These are phyloP conservation scores for Alternaria sp. DNA, from an alignment of 2,329 filamentous ascomycete species.

Conservation along the genomic window DNA sequence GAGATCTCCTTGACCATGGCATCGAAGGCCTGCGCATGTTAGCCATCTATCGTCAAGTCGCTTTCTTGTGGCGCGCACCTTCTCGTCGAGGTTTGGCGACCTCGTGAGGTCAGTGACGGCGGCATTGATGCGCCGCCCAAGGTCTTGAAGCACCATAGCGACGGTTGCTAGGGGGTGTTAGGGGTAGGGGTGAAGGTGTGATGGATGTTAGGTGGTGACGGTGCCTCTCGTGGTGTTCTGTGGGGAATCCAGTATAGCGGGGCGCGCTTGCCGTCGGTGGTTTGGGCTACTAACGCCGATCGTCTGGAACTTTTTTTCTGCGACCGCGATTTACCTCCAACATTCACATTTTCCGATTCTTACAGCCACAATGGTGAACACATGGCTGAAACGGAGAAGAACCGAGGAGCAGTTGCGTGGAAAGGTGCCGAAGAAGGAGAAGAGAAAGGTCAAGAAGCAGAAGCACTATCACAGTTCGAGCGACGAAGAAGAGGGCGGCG, in stretches of 20 bases:
- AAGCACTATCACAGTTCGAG: conserved; percentile 70
- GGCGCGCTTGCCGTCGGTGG: conserved; percentile 45
- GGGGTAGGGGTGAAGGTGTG: conserved; percentile 8
- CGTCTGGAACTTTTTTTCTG: conserved; percentile 36
- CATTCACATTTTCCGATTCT: conserved; percentile 15
- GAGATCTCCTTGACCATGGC: conserved; percentile 98
- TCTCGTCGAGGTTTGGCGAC: conserved; percentile 93
- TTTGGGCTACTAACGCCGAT: conserved; percentile 34
- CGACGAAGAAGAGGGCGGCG: conserved; percentile 61
- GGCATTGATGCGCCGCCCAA: conserved; percentile 97
- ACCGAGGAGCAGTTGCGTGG: conserved; percentile 66
- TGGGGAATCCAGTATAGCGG: conserved; percentile 28
- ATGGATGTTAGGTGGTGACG: conserved; percentile 18
- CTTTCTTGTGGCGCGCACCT: conserved; percentile 62
- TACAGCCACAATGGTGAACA: conserved; percentile 49
- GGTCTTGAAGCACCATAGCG: conserved; percentile 95
- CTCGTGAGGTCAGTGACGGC: conserved; percentile 93
- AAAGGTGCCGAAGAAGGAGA: conserved; percentile 60
- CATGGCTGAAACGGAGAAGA: conserved; percentile 64
- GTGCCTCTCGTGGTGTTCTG: conserved; percentile 31
- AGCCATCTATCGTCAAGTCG: conserved; percentile 39
- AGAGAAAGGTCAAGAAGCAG: conserved; percentile 70
- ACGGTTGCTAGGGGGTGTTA: conserved; percentile 27
- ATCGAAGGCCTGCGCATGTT: conserved; percentile 80
- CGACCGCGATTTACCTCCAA: conserved; percentile 8